phyloP scores from a whole-genome alignment of 2,329 filamentous ascomycete genomes.

The Fusarium sp. region DNA sequence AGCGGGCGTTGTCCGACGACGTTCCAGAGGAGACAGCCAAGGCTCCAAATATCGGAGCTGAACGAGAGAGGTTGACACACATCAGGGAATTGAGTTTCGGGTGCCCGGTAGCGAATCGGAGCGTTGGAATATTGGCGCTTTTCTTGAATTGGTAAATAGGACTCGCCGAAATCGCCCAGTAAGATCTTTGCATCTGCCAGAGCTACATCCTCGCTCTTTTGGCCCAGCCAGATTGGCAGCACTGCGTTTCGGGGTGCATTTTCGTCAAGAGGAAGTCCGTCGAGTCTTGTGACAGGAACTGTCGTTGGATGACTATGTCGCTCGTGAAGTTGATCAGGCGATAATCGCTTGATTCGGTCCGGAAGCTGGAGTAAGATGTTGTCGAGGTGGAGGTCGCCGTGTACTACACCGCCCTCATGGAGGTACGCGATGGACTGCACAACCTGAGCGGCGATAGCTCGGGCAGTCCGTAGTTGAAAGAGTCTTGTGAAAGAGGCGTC shows the following conservation, averaged over 20 bases:
- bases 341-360: slow-evolving; percentile 24
- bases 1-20: slow-evolving; percentile 32
- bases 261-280: slow-evolving; percentile 32
- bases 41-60: slow-evolving; percentile 35
- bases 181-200: slow-evolving; percentile 32
- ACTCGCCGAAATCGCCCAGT: slow-evolving; percentile 38
- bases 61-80: slow-evolving; percentile 31
- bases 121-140: slow-evolving; percentile 33
- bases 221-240: slow-evolving; percentile 34
- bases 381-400: slow-evolving; percentile 38
- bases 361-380: slow-evolving; percentile 36
- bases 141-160: slow-evolving; percentile 26
- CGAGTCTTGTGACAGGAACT: slow-evolving; percentile 33
- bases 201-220: slow-evolving; percentile 34
- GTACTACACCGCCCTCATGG: slow-evolving; percentile 34
- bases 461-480: slow-evolving; percentile 33
- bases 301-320: slow-evolving; percentile 25
- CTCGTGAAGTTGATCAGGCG: slow-evolving; percentile 30
- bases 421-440: slow-evolving; percentile 33
- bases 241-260: slow-evolving; percentile 31
- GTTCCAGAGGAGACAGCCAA: slow-evolving; percentile 38
- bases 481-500: slow-evolving; percentile 30
- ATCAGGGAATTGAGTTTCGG: slow-evolving; percentile 35
- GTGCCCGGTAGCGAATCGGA: slow-evolving; percentile 32
- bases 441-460: slow-evolving; percentile 38